These are phyloP conservation scores for Sporormia fimetaria DNA, from an alignment of 495 filamentous ascomycete genomes.

Conservation along the genomic window DNA sequence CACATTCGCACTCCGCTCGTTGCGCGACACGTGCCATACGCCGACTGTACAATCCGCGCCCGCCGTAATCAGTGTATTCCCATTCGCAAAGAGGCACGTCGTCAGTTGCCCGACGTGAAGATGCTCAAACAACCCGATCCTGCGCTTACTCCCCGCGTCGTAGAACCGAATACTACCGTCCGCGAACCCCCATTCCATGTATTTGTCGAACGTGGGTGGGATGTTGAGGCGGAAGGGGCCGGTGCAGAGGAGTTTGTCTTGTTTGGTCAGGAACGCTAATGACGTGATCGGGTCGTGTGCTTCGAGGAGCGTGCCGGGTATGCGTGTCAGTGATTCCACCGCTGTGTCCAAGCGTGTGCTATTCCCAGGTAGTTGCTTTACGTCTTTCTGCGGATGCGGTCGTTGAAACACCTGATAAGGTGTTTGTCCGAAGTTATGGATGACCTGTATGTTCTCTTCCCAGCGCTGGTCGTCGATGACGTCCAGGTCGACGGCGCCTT, in stretches of 20 bases:
- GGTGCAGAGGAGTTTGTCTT: constrained; percentile 77
- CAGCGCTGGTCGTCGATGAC: constrained; percentile 81
- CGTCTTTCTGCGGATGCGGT: constrained; percentile 63
- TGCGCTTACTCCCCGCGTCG: constrained; percentile 59
- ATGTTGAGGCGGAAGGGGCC: constrained; percentile 74
- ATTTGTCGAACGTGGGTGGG: constrained; percentile 77
- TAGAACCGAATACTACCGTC: constrained; percentile 90
- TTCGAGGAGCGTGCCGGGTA: constrained; percentile 75
- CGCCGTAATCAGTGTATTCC: constrained; percentile 77
- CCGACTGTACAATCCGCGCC: constrained; percentile 85
- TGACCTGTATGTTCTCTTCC: constrained; percentile 80
- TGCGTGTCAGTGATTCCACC: constrained; percentile 61
- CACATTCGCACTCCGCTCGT: constrained; percentile 42
- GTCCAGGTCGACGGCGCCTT: constrained; percentile 85
- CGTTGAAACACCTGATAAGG: constrained; percentile 86
- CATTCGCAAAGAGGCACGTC: constrained; percentile 71
- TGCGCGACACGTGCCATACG: constrained; percentile 59
- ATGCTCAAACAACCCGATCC: constrained; percentile 81
- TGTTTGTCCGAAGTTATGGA: constrained; percentile 97
- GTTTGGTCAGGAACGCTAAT: constrained; percentile 63
- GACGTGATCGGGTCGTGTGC: constrained; percentile 68
- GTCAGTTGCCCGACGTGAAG: constrained; percentile 82
- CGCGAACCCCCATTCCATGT: constrained; percentile 90
- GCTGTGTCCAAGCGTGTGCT: constrained; percentile 74
- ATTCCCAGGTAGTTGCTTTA: constrained; percentile 46